Conservation (phyloP, 768 basidiomycete genomes). For the Lactarius evosmus region DNA sequence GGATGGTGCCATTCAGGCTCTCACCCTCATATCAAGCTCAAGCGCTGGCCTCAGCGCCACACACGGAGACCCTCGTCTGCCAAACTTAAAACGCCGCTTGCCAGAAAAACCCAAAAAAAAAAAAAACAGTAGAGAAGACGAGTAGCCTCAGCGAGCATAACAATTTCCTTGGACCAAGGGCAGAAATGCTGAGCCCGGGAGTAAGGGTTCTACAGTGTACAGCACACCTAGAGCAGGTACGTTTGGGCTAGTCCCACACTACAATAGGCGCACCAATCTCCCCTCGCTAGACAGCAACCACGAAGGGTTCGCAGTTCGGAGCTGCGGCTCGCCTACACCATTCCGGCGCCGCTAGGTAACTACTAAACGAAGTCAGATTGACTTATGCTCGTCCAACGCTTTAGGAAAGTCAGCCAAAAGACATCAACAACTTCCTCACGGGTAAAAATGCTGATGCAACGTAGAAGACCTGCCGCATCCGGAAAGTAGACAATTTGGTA, state of each 20-base stretch:
- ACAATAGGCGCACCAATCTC: not conserved
- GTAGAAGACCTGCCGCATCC: conserved; percentile 5
- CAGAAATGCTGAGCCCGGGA: not conserved
- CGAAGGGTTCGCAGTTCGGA: conserved; percentile 7
- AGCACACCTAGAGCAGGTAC: not conserved
- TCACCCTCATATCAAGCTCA: conserved; percentile 18
- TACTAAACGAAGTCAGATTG: not conserved
- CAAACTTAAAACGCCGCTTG: conserved; percentile 27
- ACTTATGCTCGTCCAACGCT: not conserved
- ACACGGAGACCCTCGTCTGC: conserved; percentile 26
- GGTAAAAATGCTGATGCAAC: not conserved
- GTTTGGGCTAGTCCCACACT: not conserved
- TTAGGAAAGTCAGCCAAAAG: not conserved
- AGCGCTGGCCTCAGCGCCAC: conserved; percentile 23
- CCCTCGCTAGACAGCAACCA: not conserved
- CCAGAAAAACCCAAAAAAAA: conserved; percentile 1
- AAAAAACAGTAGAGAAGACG: conserved; percentile 22
- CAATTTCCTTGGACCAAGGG: not conserved
- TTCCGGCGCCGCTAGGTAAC: not conserved
- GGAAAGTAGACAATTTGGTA: not conserved
- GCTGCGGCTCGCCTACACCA: not conserved
- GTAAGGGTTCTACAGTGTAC: not conserved
- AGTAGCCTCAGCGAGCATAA: conserved; percentile 10
- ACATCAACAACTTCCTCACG: not conserved
- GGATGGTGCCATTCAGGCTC: not conserved